Evolutionary conservation across 176 grass and related monocot genomes (phyloP).

Genomic region (Triticum aestivum): IWGSC_CS_RefSeq_v2.1 NC_057813.1:666919697-666920196

Average conservation of each 20-base stretch:
- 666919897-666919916: too few relatives aligned
- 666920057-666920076: background rate
- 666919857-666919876: too few relatives aligned
- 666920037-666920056: constrained; percentile 4
- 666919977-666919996: background rate
- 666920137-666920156: too few relatives aligned
- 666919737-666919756: constrained; percentile 9
- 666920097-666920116: too few relatives aligned
- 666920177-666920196: background rate
- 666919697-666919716: constrained; percentile 95
- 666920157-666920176: background rate
- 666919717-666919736: constrained; percentile 6
- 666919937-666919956: background rate
- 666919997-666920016: background rate
- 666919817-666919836: constrained; percentile 3
- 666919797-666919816: background rate
- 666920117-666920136: too few relatives aligned
- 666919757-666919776: background rate
- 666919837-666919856: background rate
- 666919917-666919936: background rate
- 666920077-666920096: background rate
- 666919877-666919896: too few relatives aligned
- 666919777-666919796: background rate
- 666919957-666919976: constrained; percentile 7
- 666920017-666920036: background rate